Evolutionary conservation across 495 filamentous ascomycete genomes (phyloP).

Genomic region (Aspergillus coremiiformis): DNA sequence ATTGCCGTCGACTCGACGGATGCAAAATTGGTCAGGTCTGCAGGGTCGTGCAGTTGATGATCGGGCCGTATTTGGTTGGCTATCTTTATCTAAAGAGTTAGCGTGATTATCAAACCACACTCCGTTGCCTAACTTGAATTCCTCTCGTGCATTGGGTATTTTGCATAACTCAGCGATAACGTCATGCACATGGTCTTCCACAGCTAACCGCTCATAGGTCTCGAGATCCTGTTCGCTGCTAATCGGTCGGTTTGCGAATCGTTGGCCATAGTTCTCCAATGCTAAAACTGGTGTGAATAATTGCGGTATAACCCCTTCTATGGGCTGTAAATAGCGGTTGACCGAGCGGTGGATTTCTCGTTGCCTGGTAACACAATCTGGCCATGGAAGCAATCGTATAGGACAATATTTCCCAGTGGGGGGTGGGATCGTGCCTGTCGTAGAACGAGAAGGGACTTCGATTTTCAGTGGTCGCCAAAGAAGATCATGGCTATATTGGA

Average conservation of each 20-base stretch:
- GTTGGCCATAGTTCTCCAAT: slow-evolving; percentile 16
- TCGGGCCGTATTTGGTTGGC: background rate
- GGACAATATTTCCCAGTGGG: slow-evolving; percentile 28
- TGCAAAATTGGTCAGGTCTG: background rate
- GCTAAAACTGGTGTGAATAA: slow-evolving; percentile 17
- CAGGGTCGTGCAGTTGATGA: too few relatives aligned
- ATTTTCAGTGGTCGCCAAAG: slow-evolving; percentile 21
- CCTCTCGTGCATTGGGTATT: slow-evolving; percentile 14
- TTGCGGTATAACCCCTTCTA: slow-evolving; percentile 6
- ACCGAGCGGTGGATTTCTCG: slow-evolving; percentile 23
- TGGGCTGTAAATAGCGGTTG: slow-evolving; percentile 18
- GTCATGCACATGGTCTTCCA: slow-evolving; percentile 20
- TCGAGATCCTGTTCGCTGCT: slow-evolving; percentile 30
- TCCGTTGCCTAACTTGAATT: slow-evolving; percentile 22
- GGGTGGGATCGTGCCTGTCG: slow-evolving; percentile 22
- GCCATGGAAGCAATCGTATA: slow-evolving; percentile 20
- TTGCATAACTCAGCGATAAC: slow-evolving; percentile 22
- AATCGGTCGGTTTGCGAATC: slow-evolving; percentile 12
- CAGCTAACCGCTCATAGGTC: slow-evolving; percentile 20
- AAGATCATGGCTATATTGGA: slow-evolving; percentile 26
- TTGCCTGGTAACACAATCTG: slow-evolving; percentile 22
- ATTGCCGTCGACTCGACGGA: too few relatives aligned
- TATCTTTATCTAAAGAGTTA: slow-evolving; percentile 10
- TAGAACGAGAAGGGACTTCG: slow-evolving; percentile 24
- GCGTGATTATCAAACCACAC: slow-evolving; percentile 21